phyloP scores from a whole-genome alignment of 371 early-diverging fungal genomes.

The Actinomortierella ambigua region DNA sequence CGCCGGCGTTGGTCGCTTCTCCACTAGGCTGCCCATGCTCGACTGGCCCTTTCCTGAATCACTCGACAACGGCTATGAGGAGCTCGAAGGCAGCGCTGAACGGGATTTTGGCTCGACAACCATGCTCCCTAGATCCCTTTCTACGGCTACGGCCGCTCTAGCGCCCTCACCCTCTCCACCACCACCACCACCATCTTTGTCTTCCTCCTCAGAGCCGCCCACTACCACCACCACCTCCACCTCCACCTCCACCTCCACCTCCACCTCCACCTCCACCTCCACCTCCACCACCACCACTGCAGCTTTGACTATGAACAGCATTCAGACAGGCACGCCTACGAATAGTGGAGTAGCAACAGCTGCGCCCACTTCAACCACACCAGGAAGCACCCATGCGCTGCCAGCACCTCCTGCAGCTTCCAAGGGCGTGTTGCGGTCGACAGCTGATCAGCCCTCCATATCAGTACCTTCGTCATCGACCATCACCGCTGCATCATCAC shows the following conservation, averaged over 20 bases:
- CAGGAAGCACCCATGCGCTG: no score
- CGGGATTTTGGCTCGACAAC: conserved; percentile 6
- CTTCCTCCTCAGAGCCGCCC: neutral
- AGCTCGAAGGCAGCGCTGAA: conserved; percentile 14
- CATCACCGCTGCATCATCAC: no score
- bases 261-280: neutral
- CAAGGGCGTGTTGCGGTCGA: no score
- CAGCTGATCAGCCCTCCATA: no score
- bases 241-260: conserved; percentile 3
- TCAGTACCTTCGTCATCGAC: no score
- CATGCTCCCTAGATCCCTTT: conserved; percentile 25
- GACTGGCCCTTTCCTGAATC: conserved; percentile 37
- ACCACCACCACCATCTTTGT: conserved; percentile 4
- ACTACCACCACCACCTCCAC: neutral
- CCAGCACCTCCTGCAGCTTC: no score
- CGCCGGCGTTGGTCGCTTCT: neutral
- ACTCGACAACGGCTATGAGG: conserved; percentile 41
- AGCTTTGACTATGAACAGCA: no score
- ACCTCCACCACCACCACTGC: conserved; percentile 7
- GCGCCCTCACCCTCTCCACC: conserved; percentile 16
- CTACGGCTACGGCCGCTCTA: conserved; percentile 21
- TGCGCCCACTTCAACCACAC: no score
- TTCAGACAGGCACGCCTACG: no score
- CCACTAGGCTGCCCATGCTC: conserved; percentile 16
- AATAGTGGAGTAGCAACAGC: no score